These are phyloP conservation scores for Sugiyamaella castrensis DNA, from an alignment of 1,139 yeast genomes.

Conservation along the genomic window DNA sequence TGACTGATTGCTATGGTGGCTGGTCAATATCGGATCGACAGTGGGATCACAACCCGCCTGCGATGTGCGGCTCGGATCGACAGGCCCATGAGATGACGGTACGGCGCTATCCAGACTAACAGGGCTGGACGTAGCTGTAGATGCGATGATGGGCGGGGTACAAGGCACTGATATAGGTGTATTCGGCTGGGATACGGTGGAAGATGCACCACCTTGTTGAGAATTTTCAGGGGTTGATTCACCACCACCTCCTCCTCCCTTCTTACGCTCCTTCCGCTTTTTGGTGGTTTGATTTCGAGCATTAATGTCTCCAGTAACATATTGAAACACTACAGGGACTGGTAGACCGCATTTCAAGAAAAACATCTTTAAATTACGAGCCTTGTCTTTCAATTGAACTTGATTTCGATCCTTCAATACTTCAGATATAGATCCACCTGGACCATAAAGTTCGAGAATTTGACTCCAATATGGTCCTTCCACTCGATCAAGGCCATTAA, in stretches of 20 bases:
- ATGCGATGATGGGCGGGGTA: too few relatives aligned
- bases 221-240: background rate
- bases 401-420: conserved; percentile 81
- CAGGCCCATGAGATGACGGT: background rate
- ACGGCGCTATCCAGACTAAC: background rate
- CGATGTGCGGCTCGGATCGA: background rate
- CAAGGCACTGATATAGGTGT: background rate
- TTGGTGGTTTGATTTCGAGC: conserved; percentile 17
- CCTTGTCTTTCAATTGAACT: conserved; percentile 91
- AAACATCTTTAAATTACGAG: conserved; percentile 89
- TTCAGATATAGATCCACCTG: conserved; percentile 86
- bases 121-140: too few relatives aligned
- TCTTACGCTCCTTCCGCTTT: conserved; percentile 7
- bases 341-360: conserved; percentile 56
- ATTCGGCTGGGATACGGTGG: background rate
- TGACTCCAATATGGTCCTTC: conserved; percentile 94
- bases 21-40: conserved; percentile 9
- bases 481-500: conserved; percentile 68
- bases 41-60: background rate
- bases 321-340: conserved; percentile 71
- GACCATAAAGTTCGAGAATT: conserved; percentile 81
- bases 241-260: conserved; percentile 6
- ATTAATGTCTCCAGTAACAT: conserved; percentile 85
- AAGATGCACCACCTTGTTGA: background rate
- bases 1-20: conserved; percentile 3